A percentile compares a stretch with the other conserved stretches of the same genome.
Conservation (phyloP, 768 basidiomycete genomes). For the Leccinum disarticulatum region DNA sequence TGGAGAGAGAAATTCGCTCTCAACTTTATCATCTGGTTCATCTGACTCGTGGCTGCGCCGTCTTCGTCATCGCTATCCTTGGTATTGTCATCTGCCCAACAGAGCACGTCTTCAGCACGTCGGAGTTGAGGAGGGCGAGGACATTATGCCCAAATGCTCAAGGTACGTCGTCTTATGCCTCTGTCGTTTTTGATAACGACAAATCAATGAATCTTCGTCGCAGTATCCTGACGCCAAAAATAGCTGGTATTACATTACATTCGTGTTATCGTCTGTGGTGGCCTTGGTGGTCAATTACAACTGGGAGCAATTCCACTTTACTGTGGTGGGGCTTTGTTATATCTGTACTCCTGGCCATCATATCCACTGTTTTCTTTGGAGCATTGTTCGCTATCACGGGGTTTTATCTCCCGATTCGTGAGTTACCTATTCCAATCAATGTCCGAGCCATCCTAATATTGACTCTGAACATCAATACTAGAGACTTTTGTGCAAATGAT, state of each 20-base stretch:
- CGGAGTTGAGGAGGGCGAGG: slow-evolving; percentile 38
- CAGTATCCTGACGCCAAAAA: slow-evolving; percentile 37
- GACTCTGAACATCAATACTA: neutral
- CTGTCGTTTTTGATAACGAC: slow-evolving; percentile 8
- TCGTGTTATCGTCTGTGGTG: slow-evolving; percentile 41
- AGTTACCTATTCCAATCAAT: slow-evolving; percentile 5
- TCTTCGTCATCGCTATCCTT: too few species aligned
- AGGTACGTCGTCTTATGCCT: slow-evolving; percentile 23
- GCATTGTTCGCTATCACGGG: slow-evolving; percentile 55
- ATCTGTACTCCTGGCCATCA: slow-evolving; percentile 47
- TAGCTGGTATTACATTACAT: slow-evolving; percentile 33
- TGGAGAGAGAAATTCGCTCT: too few species aligned
- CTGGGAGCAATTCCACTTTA: slow-evolving; percentile 48
- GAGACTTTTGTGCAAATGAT: slow-evolving; percentile 37
- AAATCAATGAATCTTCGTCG: neutral
- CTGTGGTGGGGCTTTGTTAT: slow-evolving; percentile 63
- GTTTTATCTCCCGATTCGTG: slow-evolving; percentile 14
- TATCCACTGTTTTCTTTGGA: slow-evolving; percentile 53
- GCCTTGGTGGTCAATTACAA: slow-evolving; percentile 57
- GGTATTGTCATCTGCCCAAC: too few species aligned
- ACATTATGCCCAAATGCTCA: slow-evolving; percentile 50
- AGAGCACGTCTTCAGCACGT: too few species aligned
- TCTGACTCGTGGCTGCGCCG: too few species aligned
- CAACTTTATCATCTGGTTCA: too few species aligned
- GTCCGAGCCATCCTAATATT: neutral